Evolutionary conservation across 129 eudicot genomes (phyloP).

Genomic region (Solidago caesia): DNA sequence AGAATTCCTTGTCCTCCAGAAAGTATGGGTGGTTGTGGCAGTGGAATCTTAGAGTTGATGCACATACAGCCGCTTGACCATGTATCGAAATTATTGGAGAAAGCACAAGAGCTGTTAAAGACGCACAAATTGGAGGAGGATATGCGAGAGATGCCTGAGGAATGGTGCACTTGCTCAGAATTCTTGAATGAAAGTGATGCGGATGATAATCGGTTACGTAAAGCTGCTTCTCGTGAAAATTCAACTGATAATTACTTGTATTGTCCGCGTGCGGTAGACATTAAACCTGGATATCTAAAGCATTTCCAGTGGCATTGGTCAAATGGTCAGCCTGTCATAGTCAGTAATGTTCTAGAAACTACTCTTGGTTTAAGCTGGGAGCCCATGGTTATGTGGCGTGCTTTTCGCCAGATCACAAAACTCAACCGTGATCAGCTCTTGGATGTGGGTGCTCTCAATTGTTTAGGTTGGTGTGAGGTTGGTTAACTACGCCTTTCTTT

Average conservation of each 20-base stretch:
- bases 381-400: conserved; percentile 99
- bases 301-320: conserved; percentile 89
- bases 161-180: conserved; percentile 46
- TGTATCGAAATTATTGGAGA: conserved; percentile 42
- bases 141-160: conserved; percentile 26
- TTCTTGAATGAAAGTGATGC: conserved; percentile 5
- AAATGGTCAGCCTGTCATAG: conserved; percentile 79
- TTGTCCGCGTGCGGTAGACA: conserved; percentile 56
- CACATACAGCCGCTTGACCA: conserved; percentile 16
- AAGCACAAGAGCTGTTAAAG: conserved; percentile 39
- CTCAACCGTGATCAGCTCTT: conserved; percentile 33
- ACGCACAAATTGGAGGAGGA: conserved; percentile 22
- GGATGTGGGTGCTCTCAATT: conserved; percentile 62
- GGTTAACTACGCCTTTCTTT: conserved; percentile 11
- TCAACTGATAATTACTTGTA: conserved; percentile 56
- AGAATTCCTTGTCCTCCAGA: conserved; percentile 67
- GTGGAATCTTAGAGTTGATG: conserved; percentile 44
- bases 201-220: conserved; percentile 31
- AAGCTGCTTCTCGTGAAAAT: conserved; percentile 57
- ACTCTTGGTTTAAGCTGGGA: conserved; percentile 88
- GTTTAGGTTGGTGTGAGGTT: conserved; percentile 89
- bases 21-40: conserved; percentile 64
- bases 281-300: conserved; percentile 48
- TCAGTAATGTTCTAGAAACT: conserved; percentile 69
- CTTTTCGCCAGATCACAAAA: conserved; percentile 56